phyloP scores from a whole-genome alignment of 2,329 filamentous ascomycete species.

The Fusarium sp. region DNA sequence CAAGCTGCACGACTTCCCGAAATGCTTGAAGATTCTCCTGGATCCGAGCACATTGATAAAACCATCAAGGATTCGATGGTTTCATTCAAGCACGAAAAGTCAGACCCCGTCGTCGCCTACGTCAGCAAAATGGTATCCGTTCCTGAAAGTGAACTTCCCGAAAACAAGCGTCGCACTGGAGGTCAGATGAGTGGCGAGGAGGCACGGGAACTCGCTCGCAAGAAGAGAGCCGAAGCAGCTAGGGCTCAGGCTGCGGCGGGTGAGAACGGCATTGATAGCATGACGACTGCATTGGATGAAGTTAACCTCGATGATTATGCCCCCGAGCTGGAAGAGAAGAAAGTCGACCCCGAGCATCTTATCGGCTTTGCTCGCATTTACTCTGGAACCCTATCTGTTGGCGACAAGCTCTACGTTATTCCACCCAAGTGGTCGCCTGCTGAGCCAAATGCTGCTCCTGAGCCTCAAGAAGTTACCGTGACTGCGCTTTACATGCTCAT shows the following conservation, averaged over 20 bases:
- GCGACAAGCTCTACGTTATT: constrained; percentile 91
- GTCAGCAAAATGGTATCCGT: constrained; percentile 99
- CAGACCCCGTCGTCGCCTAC: constrained; percentile 89
- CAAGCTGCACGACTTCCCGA: constrained; percentile 86
- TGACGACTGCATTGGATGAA: constrained; percentile 73
- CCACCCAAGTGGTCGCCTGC: constrained; percentile 94
- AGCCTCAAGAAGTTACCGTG: constrained; percentile 86
- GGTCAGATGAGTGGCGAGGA: constrained; percentile 86
- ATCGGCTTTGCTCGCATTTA: constrained; percentile 96
- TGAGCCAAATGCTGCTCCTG: constrained; percentile 77
- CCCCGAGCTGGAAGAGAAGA: constrained; percentile 67
- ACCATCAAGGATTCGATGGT: constrained; percentile 85
- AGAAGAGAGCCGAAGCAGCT: constrained; percentile 91
- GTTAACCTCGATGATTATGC: constrained; percentile 70
- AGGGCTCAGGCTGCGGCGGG: constrained; percentile 76
- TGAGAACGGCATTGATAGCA: constrained; percentile 65
- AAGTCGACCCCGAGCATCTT: constrained; percentile 85
- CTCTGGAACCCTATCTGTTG: constrained; percentile 89
- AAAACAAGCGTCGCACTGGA: constrained; percentile 82
- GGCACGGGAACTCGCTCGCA: constrained; percentile 87
- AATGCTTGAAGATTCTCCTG: constrained; percentile 85
- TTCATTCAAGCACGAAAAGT: constrained; percentile 78
- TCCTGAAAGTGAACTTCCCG: constrained; percentile 90
- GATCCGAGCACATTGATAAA: constrained; percentile 77
- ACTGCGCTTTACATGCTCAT: constrained; percentile 95